Evolutionary conservation across 2,329 filamentous ascomycete species (phyloP).

Genomic region (Chaetomiaceae sp.): DNA sequence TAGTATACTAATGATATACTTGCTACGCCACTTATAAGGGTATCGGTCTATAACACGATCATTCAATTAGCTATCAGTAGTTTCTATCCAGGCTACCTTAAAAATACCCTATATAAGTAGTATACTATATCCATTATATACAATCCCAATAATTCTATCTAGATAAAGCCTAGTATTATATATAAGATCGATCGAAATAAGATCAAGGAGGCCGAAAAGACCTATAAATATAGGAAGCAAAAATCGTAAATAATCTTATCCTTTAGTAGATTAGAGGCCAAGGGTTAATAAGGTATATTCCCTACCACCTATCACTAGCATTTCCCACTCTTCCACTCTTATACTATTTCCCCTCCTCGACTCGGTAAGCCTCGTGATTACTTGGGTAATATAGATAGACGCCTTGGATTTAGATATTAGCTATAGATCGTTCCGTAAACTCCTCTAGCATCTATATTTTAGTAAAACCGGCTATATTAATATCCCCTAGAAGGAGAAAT

Average conservation of each 20-base stretch:
- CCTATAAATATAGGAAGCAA: conserved; percentile 9
- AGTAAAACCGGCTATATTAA: conserved; percentile 8
- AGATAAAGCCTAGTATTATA: conserved; percentile 1
- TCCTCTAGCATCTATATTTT: conserved; percentile 10
- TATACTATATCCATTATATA: conserved; percentile 7
- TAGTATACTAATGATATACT: conserved; percentile 10
- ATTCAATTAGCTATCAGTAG: not conserved
- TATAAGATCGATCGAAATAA: conserved; percentile 7
- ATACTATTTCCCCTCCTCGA: conserved; percentile 10
- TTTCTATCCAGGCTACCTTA: conserved; percentile 6
- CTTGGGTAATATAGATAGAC: conserved; percentile 10
- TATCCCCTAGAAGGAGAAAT: conserved; percentile 17
- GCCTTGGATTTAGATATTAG: conserved; percentile 8
- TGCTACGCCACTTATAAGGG: conserved; percentile 1
- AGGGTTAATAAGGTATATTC: conserved; percentile 13
- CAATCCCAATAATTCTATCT: conserved; percentile 7
- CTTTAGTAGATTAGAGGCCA: conserved; percentile 9
- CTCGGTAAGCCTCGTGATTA: conserved; percentile 12
- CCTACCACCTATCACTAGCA: conserved; percentile 7
- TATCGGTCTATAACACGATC: not conserved
- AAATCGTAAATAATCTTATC: conserved; percentile 9
- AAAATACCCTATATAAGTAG: conserved; percentile 2
- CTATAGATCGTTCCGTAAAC: conserved; percentile 2
- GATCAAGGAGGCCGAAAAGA: conserved; percentile 6
- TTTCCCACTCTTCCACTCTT: conserved; percentile 13